These are phyloP conservation scores for Musa beccarii DNA, from an alignment of 176 grass and related monocot genomes.

Conservation along the genomic window DNA sequence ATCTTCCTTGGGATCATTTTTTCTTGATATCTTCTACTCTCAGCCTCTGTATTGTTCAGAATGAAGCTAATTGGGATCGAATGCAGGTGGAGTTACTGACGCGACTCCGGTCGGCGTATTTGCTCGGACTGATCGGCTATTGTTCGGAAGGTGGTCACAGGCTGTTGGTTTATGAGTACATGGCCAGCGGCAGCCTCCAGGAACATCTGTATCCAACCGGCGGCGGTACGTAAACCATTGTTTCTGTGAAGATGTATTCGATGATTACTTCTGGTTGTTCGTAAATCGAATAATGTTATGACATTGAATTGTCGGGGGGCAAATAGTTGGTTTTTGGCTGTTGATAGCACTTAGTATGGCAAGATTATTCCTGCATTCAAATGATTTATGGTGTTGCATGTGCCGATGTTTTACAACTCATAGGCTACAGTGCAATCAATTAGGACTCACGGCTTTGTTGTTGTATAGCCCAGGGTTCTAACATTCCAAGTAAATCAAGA, in stretches of 20 bases:
- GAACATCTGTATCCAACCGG: constrained; percentile 85
- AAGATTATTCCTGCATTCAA: neutral
- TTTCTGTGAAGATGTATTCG: neutral
- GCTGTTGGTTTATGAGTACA: constrained; percentile 92
- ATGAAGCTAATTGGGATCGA: neutral
- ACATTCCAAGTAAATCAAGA: too few relatives aligned
- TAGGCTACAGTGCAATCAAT: too few relatives aligned
- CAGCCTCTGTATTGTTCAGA: constrained; percentile 1
- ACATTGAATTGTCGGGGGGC: neutral
- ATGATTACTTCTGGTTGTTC: neutral
- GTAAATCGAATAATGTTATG: neutral
- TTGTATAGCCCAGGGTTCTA: too few relatives aligned
- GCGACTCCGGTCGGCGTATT: constrained; percentile 61
- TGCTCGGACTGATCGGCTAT: constrained; percentile 80
- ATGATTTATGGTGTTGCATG: neutral
- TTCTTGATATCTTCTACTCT: neutral
- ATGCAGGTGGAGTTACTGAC: constrained; percentile 73
- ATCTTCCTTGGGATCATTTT: neutral
- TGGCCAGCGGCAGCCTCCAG: constrained; percentile 90
- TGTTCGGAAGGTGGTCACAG: constrained; percentile 76
- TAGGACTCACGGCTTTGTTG: too few relatives aligned
- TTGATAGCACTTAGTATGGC: too few relatives aligned
- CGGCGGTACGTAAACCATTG: constrained; percentile 33
- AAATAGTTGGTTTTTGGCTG: neutral
- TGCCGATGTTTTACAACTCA: neutral